phyloP scores from a whole-genome alignment of 1,139 yeast species.

The Scheffersomyces cryptocercus region DNA sequence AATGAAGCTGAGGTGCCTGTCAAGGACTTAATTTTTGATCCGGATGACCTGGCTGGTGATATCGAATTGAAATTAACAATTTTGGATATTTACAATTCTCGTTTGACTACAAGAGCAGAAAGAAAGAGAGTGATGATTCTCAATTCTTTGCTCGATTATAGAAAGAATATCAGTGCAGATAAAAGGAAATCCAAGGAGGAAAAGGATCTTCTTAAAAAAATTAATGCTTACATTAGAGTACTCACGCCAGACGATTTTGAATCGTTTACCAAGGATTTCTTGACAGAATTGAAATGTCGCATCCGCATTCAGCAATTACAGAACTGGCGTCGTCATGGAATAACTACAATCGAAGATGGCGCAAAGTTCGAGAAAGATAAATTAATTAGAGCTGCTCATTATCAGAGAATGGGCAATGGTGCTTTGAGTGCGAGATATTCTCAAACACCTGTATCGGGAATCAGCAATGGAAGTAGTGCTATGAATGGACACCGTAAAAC shows the following conservation, averaged over 20 bases:
- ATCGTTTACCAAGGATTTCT: constrained; percentile 66
- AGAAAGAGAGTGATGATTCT: constrained; percentile 79
- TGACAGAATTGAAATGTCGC: constrained; percentile 78
- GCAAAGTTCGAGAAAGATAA: constrained; percentile 87
- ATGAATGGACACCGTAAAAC: constrained; percentile 19
- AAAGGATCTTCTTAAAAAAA: constrained; percentile 70
- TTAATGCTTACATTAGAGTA: constrained; percentile 80
- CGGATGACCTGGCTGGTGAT: constrained; percentile 86
- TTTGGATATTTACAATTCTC: constrained; percentile 83
- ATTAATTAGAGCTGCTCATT: constrained; percentile 56
- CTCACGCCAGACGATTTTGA: constrained; percentile 82
- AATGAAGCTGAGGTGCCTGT: constrained; percentile 94
- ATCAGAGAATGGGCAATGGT: constrained; percentile 58
- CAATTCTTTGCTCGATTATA: constrained; percentile 79
- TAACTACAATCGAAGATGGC: constrained; percentile 82
- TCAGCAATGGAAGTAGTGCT: constrained; percentile 5
- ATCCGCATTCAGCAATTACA: constrained; percentile 85
- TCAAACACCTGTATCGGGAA: constrained; percentile 8
- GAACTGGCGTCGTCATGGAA: constrained; percentile 89
- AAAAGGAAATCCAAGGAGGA: constrained; percentile 88
- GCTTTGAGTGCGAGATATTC: constrained; percentile 30
- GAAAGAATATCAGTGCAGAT: constrained; percentile 72
- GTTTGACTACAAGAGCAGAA: constrained; percentile 90
- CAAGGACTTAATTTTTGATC: constrained; percentile 93
- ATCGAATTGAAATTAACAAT: constrained; percentile 86